Evolutionary conservation across 2,329 filamentous ascomycete genomes (phyloP), one percentile per base, ranked within the genome.

Genomic region (Phaeosphaeriaceae sp.): DNA sequence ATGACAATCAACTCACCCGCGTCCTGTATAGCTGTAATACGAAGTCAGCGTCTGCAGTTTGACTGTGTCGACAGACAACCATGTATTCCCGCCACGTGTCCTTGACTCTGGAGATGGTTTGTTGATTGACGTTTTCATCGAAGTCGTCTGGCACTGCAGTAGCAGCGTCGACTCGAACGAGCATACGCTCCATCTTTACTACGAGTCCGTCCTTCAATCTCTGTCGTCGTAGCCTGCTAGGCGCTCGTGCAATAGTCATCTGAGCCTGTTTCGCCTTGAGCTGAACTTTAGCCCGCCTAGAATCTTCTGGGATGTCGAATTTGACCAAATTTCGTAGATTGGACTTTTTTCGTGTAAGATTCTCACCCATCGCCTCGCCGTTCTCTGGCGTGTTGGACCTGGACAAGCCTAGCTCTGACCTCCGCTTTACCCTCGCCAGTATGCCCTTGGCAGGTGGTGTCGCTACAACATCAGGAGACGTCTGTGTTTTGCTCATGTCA

Each of bases 81-180:
- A 80, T 79, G 49, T 82, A 87, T 63, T 88, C 86, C 39, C 83
- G 76, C 86, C 86, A 88, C 58, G 85, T 87, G 54, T 87, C 83
- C 34, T 83, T 71, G 9, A 79, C 77, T 44, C 80, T 77, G 7
- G 83, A 83, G 52, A 85, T 81, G 38, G 84, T 79, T 53, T 81
- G 79, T 50, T 83, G 74, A 52, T 82, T 86, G 37, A 81, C 79
- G 56, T 86, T 87, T 64, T 88, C 86, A 45, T 84, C 81, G 56
- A 83, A 88, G 48, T 87, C 83, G 6, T 81, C 77, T 1, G 83
- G 80, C 7, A 86, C 71, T 3, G 80, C 74, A 54, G 80, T 77
- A 33, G 76, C 61, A 33, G 77, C 76, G 58, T 87, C 86, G 18
- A 87, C 78, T 17, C 83, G 79, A 16, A 88, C 81, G 17, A 88